phyloP scores from a whole-genome alignment of 208 protist genomes.

The Leishmania tropica region DNA sequence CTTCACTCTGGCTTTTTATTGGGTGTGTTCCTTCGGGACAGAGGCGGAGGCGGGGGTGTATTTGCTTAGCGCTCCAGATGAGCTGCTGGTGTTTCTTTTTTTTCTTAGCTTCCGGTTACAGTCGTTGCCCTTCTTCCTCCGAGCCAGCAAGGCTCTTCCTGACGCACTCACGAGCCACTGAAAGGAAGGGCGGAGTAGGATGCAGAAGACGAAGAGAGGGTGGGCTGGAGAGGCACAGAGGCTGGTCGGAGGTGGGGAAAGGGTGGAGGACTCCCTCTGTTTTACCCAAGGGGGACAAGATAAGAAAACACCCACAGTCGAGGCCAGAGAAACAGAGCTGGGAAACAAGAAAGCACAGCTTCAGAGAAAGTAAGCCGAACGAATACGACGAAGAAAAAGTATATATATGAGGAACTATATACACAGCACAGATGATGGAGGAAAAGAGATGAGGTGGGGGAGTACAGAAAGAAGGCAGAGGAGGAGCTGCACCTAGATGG shows the following conservation, averaged over 20 bases:
- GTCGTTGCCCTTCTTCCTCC: no score
- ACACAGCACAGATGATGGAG: not conserved
- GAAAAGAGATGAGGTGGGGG: not conserved
- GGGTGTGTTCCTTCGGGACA: not conserved
- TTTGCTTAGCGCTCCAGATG: not conserved
- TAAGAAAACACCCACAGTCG: not conserved
- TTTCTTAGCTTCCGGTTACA: not conserved
- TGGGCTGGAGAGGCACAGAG: not conserved
- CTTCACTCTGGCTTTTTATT: not conserved
- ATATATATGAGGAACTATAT: not conserved
- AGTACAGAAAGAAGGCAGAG: not conserved
- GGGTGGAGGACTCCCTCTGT: not conserved
- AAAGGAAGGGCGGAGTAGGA: not conserved
- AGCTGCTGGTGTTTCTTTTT: not conserved
- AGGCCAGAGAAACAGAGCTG: not conserved
- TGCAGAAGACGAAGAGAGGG: not conserved
- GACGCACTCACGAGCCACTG: not conserved
- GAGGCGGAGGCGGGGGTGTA: not conserved
- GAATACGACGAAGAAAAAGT: not conserved
- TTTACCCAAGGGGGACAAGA: not conserved
- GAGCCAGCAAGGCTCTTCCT: not conserved
- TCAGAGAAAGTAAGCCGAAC: not conserved
- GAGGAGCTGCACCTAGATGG: not conserved
- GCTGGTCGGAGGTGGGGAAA: not conserved
- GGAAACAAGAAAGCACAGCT: not conserved